phyloP scores from a whole-genome alignment of 225 moss, liverwort and hornwort species.

The Marchantia paleacea region DNA sequence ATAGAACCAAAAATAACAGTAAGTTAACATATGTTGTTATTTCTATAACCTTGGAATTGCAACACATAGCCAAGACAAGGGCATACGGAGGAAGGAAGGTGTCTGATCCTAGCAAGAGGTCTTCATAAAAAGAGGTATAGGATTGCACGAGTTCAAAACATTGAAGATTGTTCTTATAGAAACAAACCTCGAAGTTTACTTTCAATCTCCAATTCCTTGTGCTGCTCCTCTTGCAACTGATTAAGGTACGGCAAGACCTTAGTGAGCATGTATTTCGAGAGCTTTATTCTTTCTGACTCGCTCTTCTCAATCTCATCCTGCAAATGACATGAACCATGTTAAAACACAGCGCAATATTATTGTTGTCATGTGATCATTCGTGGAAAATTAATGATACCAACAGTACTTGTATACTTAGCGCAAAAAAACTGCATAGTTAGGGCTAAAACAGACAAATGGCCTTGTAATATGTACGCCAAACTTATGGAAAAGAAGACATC shows the following conservation, averaged over 20 bases:
- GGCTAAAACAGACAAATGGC: no score
- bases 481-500: no score
- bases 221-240: constrained; percentile 71
- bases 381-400: constrained; percentile 8
- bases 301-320: constrained; percentile 56
- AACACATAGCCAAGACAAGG: neutral
- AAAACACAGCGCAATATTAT: neutral
- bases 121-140: no score
- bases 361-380: neutral
- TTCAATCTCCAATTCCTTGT: constrained; percentile 71
- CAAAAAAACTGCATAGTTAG: no score
- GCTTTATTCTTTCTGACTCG: constrained; percentile 45
- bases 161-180: neutral
- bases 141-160: neutral
- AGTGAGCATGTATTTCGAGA: constrained; percentile 55
- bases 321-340: neutral
- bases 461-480: no score
- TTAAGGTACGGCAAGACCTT: constrained; percentile 62
- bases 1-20: neutral
- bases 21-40: neutral
- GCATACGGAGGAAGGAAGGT: neutral
- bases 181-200: constrained; percentile 55
- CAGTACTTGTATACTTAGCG: no score
- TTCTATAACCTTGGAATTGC: neutral
- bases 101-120: no score